Base-by-base conservation (phyloP, 305 asterid genomes). In the Solanum hybrid region DNA sequence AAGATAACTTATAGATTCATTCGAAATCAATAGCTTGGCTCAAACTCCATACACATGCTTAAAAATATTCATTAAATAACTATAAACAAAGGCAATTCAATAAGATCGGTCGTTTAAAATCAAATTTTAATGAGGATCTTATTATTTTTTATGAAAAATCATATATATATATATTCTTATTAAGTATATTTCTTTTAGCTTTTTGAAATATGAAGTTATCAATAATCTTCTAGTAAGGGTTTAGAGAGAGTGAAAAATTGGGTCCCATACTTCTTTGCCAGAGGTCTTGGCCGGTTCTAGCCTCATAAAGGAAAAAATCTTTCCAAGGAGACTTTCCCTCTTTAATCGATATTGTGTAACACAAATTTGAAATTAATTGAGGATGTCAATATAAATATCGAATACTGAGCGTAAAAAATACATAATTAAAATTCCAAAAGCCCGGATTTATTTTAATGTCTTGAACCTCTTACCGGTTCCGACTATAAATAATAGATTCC, bases 361-460 rank as follows among this genome's bases (percentile, higher is more conserved):
- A 9, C 29, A 9, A n/a, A 22, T 9, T 67, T 67, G 26, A n/a
- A 46, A n/a, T 67, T 67, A 67, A n/a, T 67, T 24, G 6, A 67
- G 29, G 0, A n/a, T n/a, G 6, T 4, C 14, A 67, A n/a, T 22
- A 64, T 0, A 64, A n/a, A 64, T 64, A 64, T 64, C 3, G 2
- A 61, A 20, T 46, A 14, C 1, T 46, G 3, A 20, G 71, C 10
- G 0, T 61, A 61, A 69, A 4, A n/a, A 67, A 46, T 46, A 46
- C 8, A 46, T 5, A n/a, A 67, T 67, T 67, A 26, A 2, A n/a
- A n/a, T 11, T 67, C 29, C 74, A n/a, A 67, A 67, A 67, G 7
- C 28, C 74, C 7, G 8, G 64, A 46, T 0, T n/a, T 67, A 1
- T 11, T 11, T 26, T 71, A 71, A 5, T 71, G 4, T 1, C 18